Evolutionary conservation across 768 basidiomycete species (phyloP), one percentile per base, ranked within the genome.

Genomic region (Pholiota molesta): DNA sequence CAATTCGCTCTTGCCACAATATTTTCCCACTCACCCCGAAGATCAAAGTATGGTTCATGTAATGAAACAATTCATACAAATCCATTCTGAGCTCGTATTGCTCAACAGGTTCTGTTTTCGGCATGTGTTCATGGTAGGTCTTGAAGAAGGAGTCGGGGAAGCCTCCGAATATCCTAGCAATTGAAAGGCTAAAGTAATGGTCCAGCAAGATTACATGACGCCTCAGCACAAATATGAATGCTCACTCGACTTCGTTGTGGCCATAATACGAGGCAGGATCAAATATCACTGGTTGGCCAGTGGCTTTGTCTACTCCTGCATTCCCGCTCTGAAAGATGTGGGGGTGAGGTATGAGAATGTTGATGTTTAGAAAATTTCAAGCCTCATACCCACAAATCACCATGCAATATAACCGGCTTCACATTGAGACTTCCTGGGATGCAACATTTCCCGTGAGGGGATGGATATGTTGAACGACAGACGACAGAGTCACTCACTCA

Each of bases 221-320:
- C 10, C 35, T 28, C 8, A n/a, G 21, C 17, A 23, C 2, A 28
- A 4, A 7, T 13, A 19, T 17, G 40, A n/a, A 19, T 31, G 73
- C 85, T 74, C 66, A 93, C 92, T 94, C 92, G 14, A 88, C 87
- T 75, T 94, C 92, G 62, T 88, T 88, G 67, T 93, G 92, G 2
- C 92, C 92, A 65, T 83, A 93, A 69, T 86, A 90, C 4, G 89
- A 90, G 2, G 91, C 86, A 2, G 91, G 90, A 67, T 94, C 91
- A 65, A 86, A 93, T 44, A 93, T 87, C 0, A 91, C 75, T 0
- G 92, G 89, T 57, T 85, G 72, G 5, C 82, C 83, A 6, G 79
- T 85, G 23, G 61, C 57, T 39, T 68, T 70, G 62, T 91, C 87
- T 23, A 83, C 77, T 8, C 92, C 91, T 3, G 81, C 85, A 70